Evolutionary conservation across 2,329 filamentous ascomycete species (phyloP).

Genomic region (Teratosphaeria viscida): DNA sequence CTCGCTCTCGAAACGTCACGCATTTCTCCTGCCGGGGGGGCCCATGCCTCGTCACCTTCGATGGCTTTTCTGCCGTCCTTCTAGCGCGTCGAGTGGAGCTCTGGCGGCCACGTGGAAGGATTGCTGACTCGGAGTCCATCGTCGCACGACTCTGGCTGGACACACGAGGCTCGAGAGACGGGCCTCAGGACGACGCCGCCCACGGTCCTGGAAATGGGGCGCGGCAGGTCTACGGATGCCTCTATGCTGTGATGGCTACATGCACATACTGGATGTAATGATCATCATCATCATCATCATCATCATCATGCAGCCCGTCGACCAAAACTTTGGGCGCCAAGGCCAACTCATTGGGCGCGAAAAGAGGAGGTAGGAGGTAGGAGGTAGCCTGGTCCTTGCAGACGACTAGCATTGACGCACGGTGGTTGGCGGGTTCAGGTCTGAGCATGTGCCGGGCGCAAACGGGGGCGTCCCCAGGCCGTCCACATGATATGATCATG

Average conservation of each 20-base stretch:
- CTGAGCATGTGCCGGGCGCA: background rate
- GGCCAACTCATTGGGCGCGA: background rate
- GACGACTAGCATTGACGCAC: background rate
- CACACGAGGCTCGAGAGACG: background rate
- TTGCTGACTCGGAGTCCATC: background rate
- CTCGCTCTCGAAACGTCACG: background rate
- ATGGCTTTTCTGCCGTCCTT: background rate
- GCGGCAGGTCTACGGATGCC: background rate
- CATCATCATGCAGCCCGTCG: background rate
- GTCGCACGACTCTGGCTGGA: background rate
- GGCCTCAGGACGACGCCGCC: too few relatives aligned
- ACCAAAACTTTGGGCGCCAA: background rate
- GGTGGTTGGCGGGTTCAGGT: background rate
- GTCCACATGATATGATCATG: background rate
- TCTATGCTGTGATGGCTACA: background rate
- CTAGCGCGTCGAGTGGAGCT: background rate
- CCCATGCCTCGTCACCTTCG: background rate
- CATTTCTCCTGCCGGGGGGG: background rate
- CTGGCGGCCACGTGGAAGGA: background rate
- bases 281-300: too few relatives aligned
- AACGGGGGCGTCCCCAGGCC: background rate
- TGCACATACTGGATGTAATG: background rate
- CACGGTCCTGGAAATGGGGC: background rate
- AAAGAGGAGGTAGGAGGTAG: background rate
- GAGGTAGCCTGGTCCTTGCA: background rate